Percentiles rank a stretch among this genome's conserved stretches.
Conservation (phyloP, 352 stramenopile genomes). For the Globisporangium paddicum region DNA sequence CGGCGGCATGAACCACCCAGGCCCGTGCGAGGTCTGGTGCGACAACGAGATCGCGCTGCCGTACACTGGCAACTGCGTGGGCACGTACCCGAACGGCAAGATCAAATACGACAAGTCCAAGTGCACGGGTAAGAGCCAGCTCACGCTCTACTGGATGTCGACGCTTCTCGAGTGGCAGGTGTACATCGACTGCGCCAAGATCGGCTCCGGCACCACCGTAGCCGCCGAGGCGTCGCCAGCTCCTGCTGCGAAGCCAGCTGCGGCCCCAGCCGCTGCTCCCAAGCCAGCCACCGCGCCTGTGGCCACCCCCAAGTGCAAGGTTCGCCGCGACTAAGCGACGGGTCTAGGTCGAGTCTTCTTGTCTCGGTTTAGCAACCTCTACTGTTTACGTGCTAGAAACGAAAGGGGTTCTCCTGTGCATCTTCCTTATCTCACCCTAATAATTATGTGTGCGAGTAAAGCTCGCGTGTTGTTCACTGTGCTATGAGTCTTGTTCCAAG, state of each 20-base stretch:
- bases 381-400: no score
- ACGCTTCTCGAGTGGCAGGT: conserved; percentile 13
- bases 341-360: no score
- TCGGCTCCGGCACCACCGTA: background rate
- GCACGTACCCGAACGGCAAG: conserved; percentile 10
- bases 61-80: background rate
- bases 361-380: no score
- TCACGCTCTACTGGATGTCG: conserved; percentile 20
- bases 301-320: conserved; percentile 7
- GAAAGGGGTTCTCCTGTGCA: no score
- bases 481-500: no score
- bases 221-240: background rate
- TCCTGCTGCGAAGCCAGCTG: background rate
- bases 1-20: background rate
- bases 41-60: conserved; percentile 3
- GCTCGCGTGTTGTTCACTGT: no score
- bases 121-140: conserved; percentile 16
- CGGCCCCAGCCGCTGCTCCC: background rate
- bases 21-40: conserved; percentile 4
- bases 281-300: background rate
- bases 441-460: no score
- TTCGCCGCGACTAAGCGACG: background rate
- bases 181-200: conserved; percentile 14
- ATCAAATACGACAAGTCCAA: conserved; percentile 18
- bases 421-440: no score